Evolutionary conservation across 2,329 filamentous ascomycete genomes (phyloP).

Genomic region (Talaromyces funiculosus): DNA sequence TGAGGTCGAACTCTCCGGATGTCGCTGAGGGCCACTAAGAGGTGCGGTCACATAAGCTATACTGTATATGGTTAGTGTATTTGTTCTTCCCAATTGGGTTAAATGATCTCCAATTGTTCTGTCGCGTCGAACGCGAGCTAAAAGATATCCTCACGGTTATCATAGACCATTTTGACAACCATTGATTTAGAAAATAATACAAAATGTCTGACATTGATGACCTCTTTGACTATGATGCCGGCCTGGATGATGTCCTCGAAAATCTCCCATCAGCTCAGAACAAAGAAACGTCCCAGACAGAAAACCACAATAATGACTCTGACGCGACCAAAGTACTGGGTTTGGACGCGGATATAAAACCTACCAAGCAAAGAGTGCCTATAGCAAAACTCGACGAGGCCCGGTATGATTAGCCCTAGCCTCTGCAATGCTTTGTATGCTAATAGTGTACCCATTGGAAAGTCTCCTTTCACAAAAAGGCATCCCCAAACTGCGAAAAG

Average conservation of each 20-base stretch:
- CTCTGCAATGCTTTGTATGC: neutral
- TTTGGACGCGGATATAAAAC: constrained; percentile 78
- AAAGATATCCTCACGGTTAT: neutral
- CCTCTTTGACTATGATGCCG: constrained; percentile 71
- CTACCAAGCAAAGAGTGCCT: constrained; percentile 70
- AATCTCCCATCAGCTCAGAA: constrained; percentile 28
- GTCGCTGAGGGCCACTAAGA: neutral
- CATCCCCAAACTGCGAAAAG: constrained; percentile 72
- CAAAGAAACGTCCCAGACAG: constrained; percentile 12
- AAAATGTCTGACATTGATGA: constrained; percentile 51
- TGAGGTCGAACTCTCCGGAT: constrained; percentile 6
- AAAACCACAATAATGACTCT: neutral
- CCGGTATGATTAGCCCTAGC: constrained; percentile 47
- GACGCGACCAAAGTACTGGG: constrained; percentile 47
- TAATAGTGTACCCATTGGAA: neutral
- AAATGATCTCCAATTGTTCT: constrained; percentile 8
- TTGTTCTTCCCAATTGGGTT: constrained; percentile 1
- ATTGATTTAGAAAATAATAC: constrained; percentile 20
- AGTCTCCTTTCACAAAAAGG: constrained; percentile 78
- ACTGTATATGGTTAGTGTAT: neutral
- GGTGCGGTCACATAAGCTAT: neutral
- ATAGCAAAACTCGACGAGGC: constrained; percentile 82
- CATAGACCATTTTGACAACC: neutral
- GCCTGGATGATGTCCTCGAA: constrained; percentile 46
- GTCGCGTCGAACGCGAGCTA: constrained; percentile 16